phyloP scores from a whole-genome alignment of 2,329 filamentous ascomycete genomes.

The Sarocladium oryzae region DNA sequence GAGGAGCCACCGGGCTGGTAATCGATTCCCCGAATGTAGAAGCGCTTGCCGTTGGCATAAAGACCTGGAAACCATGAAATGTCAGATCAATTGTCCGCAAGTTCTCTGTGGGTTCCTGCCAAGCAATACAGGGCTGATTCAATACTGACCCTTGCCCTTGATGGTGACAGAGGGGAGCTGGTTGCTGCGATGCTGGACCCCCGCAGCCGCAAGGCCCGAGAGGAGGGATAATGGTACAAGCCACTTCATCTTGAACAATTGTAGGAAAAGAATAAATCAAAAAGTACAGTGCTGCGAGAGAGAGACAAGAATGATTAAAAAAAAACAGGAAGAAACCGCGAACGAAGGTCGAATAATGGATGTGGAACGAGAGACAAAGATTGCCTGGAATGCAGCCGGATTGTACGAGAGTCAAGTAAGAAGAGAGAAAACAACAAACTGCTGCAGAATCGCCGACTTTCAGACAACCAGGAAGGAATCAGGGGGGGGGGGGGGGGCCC shows the following conservation, averaged over 20 bases:
- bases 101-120: no score
- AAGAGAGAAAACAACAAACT: no score
- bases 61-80: slow-evolving; percentile 25
- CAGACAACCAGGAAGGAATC: not conserved
- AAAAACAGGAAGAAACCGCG: not conserved
- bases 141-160: slow-evolving; percentile 47
- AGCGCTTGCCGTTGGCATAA: slow-evolving; percentile 42
- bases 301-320: not conserved
- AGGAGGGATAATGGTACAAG: slow-evolving; percentile 40
- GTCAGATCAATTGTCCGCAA: no score
- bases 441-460: not conserved
- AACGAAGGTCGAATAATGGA: not conserved
- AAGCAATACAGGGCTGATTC: no score
- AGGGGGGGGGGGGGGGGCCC: no score
- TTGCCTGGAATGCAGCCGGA: no score
- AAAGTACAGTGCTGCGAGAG: no score
- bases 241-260: slow-evolving; percentile 40
- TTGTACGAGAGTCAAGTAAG: no score
- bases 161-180: slow-evolving; percentile 43
- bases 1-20: slow-evolving; percentile 56
- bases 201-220: slow-evolving; percentile 35
- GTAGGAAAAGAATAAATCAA: slow-evolving; percentile 13
- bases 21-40: slow-evolving; percentile 54
- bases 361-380: no score
- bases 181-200: slow-evolving; percentile 36